phyloP scores from a whole-genome alignment of 1,284 basidiomycete species.

The Earliella scabrosa region DNA sequence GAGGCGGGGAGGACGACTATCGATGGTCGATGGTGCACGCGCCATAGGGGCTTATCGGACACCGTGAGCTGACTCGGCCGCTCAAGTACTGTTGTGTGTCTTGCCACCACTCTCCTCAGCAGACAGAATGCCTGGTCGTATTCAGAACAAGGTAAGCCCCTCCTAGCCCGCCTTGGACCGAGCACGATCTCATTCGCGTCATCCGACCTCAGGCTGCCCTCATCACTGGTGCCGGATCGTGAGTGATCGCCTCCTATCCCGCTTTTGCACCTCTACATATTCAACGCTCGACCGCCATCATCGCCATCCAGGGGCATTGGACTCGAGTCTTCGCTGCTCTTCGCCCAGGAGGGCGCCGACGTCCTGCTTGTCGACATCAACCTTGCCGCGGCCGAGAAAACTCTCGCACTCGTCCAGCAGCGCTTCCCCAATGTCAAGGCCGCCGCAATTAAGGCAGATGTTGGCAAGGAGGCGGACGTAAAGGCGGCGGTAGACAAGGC shows the following conservation, averaged over 20 bases:
- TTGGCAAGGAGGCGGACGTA: constrained; percentile 86
- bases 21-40: not conserved
- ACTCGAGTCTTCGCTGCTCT: constrained; percentile 89
- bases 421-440: constrained; percentile 76
- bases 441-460: constrained; percentile 81
- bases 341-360: constrained; percentile 90
- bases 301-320: constrained; percentile 80
- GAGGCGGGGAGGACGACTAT: not conserved
- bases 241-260: constrained; percentile 36
- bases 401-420: constrained; percentile 65
- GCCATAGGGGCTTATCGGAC: not conserved
- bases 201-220: constrained; percentile 62
- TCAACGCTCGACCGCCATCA: constrained; percentile 1
- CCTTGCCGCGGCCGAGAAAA: constrained; percentile 73
- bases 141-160: constrained; percentile 64
- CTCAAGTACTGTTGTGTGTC: not conserved
- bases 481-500: constrained; percentile 82
- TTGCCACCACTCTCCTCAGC: not conserved
- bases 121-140: constrained; percentile 63
- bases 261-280: not conserved
- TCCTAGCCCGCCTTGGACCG: not conserved
- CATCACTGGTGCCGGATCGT: constrained; percentile 88
- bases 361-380: constrained; percentile 92
- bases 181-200: constrained; percentile 15
- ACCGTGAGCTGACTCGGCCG: not conserved